Evolutionary conservation across 2,329 filamentous ascomycete species (phyloP).

Genomic region (Clathrospora elynae): DNA sequence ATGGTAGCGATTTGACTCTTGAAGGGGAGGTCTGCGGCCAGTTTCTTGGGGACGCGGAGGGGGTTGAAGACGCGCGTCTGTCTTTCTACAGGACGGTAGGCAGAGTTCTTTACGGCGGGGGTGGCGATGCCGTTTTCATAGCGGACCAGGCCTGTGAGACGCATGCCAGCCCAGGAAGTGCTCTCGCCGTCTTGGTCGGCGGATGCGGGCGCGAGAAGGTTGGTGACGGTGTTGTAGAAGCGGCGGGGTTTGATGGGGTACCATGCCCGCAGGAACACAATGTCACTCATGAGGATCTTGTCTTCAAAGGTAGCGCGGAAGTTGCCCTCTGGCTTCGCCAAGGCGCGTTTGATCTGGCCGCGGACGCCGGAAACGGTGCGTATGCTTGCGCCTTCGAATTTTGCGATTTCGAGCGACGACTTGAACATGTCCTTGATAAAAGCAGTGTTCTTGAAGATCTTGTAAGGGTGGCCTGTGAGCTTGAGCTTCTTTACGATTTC

Average conservation of each 20-base stretch:
- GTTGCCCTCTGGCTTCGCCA: conserved; percentile 90
- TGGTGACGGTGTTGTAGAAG: conserved; percentile 96
- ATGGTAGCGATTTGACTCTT: conserved; percentile 86
- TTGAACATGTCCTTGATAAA: conserved; percentile 99
- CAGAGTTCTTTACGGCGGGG: conserved; percentile 80
- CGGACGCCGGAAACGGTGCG: conserved; percentile 94
- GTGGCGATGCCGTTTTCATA: conserved; percentile 75
- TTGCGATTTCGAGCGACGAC: conserved; percentile 89
- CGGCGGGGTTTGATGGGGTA: conserved; percentile 93
- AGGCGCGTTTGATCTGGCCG: conserved; percentile 94
- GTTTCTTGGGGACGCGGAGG: conserved; percentile 74
- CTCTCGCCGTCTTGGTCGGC: conserved; percentile 38
- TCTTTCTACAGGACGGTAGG: conserved; percentile 71
- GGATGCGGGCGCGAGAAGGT: conserved; percentile 70
- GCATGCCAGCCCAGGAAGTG: conserved; percentile 82
- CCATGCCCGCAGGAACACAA: conserved; percentile 96
- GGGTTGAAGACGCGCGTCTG: conserved; percentile 60
- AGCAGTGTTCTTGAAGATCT: conserved; percentile 98
- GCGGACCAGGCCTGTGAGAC: conserved; percentile 89
- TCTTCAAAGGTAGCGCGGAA: conserved; percentile 98
- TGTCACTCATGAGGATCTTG: conserved; percentile 95
- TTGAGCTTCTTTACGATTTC: conserved; percentile 99
- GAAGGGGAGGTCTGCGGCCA: conserved; percentile 86
- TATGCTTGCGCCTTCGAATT: conserved; percentile 95
- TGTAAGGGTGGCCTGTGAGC: conserved; percentile 89